Conservation (phyloP, 257 asterid genomes). For the Ehretia macrophylla region DNA sequence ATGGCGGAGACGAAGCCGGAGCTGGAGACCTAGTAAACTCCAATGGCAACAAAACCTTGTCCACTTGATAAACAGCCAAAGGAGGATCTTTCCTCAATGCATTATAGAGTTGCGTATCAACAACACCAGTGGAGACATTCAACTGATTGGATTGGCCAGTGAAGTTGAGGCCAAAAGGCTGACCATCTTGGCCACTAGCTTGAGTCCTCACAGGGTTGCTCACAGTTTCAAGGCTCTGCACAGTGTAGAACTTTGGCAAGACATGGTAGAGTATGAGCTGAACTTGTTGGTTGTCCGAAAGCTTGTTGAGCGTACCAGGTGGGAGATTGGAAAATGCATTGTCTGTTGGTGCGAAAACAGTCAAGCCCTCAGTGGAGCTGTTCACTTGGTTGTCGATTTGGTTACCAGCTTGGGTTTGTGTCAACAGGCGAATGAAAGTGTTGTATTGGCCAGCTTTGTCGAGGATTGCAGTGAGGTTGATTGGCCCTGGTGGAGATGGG, state of each 20-base stretch:
- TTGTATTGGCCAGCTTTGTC: constrained; percentile 48
- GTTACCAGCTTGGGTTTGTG: constrained; percentile 40
- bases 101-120: constrained; percentile 38
- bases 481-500: constrained; percentile 60
- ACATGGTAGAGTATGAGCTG: constrained; percentile 63
- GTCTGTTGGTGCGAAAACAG: constrained; percentile 81
- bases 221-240: constrained; percentile 40
- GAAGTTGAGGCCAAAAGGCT: constrained; percentile 44
- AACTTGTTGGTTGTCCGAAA: constrained; percentile 53
- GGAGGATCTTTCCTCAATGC: constrained; percentile 48
- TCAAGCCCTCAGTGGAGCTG: constrained; percentile 70
- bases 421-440: constrained; percentile 49
- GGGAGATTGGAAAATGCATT: constrained; percentile 80
- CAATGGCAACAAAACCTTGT: constrained; percentile 52
- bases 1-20: constrained; percentile 33
- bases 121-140: constrained; percentile 61
- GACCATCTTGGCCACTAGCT: constrained; percentile 57
- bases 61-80: constrained; percentile 74
- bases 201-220: constrained; percentile 89
- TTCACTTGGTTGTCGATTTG: constrained; percentile 80
- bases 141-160: constrained; percentile 25
- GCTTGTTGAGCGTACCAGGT: constrained; percentile 66
- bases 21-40: constrained; percentile 42
- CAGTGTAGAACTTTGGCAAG: constrained; percentile 59
- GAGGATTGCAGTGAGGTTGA: constrained; percentile 58